phyloP scores from a whole-genome alignment of 2,329 filamentous ascomycete genomes.

The Aspergillus sergii region DNA sequence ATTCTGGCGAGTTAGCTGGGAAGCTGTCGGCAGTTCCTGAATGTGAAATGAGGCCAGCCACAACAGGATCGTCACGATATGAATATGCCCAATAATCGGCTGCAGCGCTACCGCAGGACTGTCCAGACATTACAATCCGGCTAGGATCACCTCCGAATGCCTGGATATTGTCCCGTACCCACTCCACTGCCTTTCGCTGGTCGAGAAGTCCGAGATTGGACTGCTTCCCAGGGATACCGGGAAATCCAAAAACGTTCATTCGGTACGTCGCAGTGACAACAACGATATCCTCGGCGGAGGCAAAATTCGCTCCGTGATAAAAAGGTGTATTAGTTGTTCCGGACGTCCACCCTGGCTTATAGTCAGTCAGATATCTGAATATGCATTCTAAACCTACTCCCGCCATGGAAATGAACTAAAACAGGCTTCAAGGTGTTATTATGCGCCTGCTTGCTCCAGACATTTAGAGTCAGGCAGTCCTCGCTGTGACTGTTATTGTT shows the following conservation, averaged over 20 bases:
- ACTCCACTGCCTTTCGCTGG: conserved; percentile 56
- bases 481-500: conserved; percentile 32
- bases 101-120: conserved; percentile 44
- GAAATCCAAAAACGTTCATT: conserved; percentile 47
- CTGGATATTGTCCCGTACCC: conserved; percentile 54
- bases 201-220: conserved; percentile 56
- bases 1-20: conserved; percentile 38
- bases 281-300: conserved; percentile 42
- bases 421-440: conserved; percentile 35
- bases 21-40: conserved; percentile 49
- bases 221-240: conserved; percentile 32
- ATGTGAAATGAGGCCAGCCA: conserved; percentile 40
- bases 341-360: conserved; percentile 34
- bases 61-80: conserved; percentile 39
- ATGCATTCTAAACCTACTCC: conserved; percentile 29
- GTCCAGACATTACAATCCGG: conserved; percentile 50
- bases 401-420: conserved; percentile 47
- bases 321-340: conserved; percentile 39
- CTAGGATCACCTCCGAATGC: conserved; percentile 54
- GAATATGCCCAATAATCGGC: conserved; percentile 36
- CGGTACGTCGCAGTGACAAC: conserved; percentile 43
- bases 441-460: conserved; percentile 30
- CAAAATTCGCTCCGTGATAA: conserved; percentile 40
- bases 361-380: conserved; percentile 2
- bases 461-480: conserved; percentile 41